Base-by-base conservation (phyloP, 2,329 filamentous ascomycete genomes). In the Talaromyces sp. region DNA sequence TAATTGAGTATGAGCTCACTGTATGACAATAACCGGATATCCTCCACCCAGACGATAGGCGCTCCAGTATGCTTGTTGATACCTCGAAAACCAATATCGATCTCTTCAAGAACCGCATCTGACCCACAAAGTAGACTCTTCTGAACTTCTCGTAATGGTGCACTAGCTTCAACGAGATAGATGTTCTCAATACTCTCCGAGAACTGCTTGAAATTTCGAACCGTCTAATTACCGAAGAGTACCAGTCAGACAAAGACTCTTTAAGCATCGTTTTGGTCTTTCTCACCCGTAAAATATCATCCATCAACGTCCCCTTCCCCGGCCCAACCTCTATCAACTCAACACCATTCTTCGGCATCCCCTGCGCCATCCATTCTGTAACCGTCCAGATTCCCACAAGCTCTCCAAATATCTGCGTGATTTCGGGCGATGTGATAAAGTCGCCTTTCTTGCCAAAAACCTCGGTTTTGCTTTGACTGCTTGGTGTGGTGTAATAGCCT, bases 371-470 rank as follows among this genome's bases (percentile, higher is more conserved):
- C 94, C 95, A 99, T 82, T 99, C 95, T 48, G 94, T 89, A 60
- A 98, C 89, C 67, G 97, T 89, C 95, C 95, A 99, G 71, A 99
- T 87, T 4, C 92, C 95, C 64, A 98, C 83, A 33, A 99, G 84
- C 79, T 99, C 95, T 27, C 95, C 95, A 79, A 99, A 99, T 13
- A 98, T 86, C 75, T 98, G 95, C 0, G 93, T 97, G 71, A 99
- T 98, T 78, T 99, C 95, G 0, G 95, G 95, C 0, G 93, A 97
- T 0, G 95, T 99, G 60, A 98, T 90, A 74, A 99, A 99, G 78
- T 99, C 95, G 31, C 95, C 95, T 73, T 92, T 91, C 63, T 86
- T 82, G n/a, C 95, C 95, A 72, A 99, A 99, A 68, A 94, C 93
- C 74, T 97, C 93, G 56, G 88, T 86, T 22, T 85, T 88, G 66